These are phyloP conservation scores for Solioccasus polychromus DNA, from an alignment of 768 basidiomycete species.

Conservation along the genomic window DNA sequence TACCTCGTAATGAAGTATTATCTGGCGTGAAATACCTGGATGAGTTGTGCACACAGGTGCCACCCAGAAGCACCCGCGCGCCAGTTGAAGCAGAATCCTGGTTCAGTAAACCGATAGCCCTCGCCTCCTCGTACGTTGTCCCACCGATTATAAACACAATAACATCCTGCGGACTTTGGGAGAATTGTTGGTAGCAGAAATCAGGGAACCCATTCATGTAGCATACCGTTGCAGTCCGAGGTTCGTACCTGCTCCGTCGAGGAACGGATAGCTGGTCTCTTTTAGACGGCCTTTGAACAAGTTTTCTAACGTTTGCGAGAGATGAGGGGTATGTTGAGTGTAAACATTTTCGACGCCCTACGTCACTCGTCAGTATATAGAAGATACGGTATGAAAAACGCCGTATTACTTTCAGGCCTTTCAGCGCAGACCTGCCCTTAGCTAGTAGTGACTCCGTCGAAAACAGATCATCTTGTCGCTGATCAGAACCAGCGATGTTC, in stretches of 20 bases:
- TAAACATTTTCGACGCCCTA: constrained; percentile 99
- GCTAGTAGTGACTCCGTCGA: constrained; percentile 93
- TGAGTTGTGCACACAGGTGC: constrained; percentile 94
- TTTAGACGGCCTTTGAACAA: constrained; percentile 82
- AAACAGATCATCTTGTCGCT: constrained; percentile 96
- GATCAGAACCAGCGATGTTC: constrained; percentile 92
- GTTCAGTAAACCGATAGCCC: constrained; percentile 81
- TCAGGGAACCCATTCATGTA: not conserved
- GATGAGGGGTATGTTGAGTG: constrained; percentile 93
- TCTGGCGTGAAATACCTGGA: constrained; percentile 56
- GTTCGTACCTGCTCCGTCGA: constrained; percentile 68
- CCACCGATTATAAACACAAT: constrained; percentile 98
- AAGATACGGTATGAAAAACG: not conserved
- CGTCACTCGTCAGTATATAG: constrained; percentile 7
- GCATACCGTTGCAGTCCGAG: constrained; percentile 67
- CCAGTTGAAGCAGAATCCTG: constrained; percentile 68
- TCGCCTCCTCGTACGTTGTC: constrained; percentile 92
- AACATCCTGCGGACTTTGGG: constrained; percentile 82
- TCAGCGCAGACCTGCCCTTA: constrained; percentile 90
- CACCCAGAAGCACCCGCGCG: constrained; percentile 82
- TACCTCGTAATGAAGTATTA: not conserved
- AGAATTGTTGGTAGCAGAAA: constrained; percentile 2
- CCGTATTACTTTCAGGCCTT: constrained; percentile 89
- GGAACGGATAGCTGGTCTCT: constrained; percentile 88
- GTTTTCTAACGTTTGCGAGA: constrained; percentile 88